A percentile compares a stretch with the other conserved stretches of the same genome.
Evolutionary conservation across 257 asterid species (phyloP).

Genomic region (Nicotiana otophora): DNA sequence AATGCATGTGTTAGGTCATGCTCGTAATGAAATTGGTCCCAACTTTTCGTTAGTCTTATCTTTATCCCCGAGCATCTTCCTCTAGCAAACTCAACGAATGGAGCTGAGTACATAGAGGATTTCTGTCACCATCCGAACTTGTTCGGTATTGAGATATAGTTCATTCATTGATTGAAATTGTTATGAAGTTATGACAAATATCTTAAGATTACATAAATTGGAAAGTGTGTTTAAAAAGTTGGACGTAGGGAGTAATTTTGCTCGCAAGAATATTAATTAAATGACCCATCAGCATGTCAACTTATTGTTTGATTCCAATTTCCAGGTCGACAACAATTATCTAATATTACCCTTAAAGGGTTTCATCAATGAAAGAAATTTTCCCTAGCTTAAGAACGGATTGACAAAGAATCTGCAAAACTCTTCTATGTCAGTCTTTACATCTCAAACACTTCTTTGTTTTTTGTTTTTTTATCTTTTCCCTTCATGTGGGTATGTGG

Average conservation of each 20-base stretch:
- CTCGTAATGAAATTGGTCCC: not conserved
- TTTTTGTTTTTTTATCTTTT: too few species aligned
- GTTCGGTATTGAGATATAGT: too few species aligned
- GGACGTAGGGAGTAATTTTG: not conserved
- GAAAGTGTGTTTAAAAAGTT: not conserved
- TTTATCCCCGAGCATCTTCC: not conserved
- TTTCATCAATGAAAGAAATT: not conserved
- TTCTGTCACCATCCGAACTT: not conserved
- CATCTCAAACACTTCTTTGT: not conserved
- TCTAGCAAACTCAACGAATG: not conserved
- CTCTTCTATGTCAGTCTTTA: not conserved
- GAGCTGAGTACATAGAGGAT: not conserved
- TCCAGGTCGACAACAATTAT: not conserved
- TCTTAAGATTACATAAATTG: not conserved
- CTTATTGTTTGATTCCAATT: not conserved
- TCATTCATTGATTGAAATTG: not conserved
- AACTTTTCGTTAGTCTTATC: not conserved
- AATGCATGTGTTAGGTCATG: not conserved
- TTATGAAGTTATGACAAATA: not conserved
- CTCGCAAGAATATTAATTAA: not conserved
- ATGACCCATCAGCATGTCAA: not conserved
- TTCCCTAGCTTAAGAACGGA: not conserved
- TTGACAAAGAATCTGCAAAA: not conserved
- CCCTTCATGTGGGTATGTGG: not conserved
- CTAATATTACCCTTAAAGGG: not conserved